Evolutionary conservation across 768 basidiomycete genomes (phyloP).

Genomic region (Trametes cubensis): DNA sequence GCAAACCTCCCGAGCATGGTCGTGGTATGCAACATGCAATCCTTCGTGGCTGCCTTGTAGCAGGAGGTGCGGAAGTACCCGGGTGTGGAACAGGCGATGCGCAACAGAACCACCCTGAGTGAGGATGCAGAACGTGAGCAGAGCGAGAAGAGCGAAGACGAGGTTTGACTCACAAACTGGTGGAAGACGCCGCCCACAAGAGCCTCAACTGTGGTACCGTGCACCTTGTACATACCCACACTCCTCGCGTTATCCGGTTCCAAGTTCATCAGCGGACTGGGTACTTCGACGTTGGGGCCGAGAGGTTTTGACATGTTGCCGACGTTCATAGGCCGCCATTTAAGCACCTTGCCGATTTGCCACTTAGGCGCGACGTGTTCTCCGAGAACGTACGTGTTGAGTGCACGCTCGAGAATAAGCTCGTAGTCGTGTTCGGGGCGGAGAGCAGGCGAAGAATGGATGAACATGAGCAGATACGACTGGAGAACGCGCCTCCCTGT

Average conservation of each 20-base stretch:
- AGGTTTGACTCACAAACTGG: constrained; percentile 66
- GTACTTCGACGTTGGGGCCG: constrained; percentile 19
- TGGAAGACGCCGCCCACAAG: constrained; percentile 76
- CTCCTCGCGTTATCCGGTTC: constrained; percentile 30
- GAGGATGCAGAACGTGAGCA: background rate
- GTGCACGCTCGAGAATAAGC: constrained; percentile 53
- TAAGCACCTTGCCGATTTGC: constrained; percentile 71
- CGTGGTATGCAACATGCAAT: constrained; percentile 48
- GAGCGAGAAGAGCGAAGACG: background rate
- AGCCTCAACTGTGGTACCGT: constrained; percentile 76
- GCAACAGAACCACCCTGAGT: constrained; percentile 44
- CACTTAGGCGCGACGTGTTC: constrained; percentile 76
- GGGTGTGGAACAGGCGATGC: constrained; percentile 46
- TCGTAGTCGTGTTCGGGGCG: constrained; percentile 58
- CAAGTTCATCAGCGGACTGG: constrained; percentile 17
- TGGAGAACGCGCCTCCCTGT: constrained; percentile 78
- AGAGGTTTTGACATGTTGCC: constrained; percentile 19
- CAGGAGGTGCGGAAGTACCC: constrained; percentile 42
- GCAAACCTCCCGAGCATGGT: constrained; percentile 46
- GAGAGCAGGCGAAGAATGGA: constrained; percentile 54
- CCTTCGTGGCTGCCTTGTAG: constrained; percentile 33
- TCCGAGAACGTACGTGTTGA: constrained; percentile 74
- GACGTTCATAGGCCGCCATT: constrained; percentile 63
- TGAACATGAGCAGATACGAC: constrained; percentile 72
- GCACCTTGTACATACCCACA: constrained; percentile 75